phyloP scores from a whole-genome alignment of 345 rosid species.

The Adansonia digitata region DNA sequence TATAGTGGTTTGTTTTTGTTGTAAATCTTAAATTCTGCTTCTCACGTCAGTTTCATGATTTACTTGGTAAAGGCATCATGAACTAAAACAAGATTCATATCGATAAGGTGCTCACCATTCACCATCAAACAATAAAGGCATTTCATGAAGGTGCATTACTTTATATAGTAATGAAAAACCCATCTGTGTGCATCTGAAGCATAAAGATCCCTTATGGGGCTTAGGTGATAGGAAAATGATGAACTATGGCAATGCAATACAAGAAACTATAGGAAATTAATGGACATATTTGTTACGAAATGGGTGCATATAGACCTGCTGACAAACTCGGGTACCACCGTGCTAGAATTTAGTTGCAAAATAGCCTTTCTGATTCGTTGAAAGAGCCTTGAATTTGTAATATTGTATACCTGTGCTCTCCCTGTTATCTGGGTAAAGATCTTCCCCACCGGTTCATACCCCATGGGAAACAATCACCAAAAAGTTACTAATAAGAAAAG shows the following conservation, averaged over 20 bases:
- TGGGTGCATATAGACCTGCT: neutral
- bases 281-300: neutral
- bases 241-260: neutral
- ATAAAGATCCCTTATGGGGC: neutral
- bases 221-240: neutral
- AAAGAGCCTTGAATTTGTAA: constrained; percentile 4
- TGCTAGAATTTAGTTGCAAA: constrained; percentile 2
- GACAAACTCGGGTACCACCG: neutral
- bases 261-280: neutral
- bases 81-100: neutral
- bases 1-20: neutral
- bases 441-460: neutral
- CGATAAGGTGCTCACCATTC: neutral
- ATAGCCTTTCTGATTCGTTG: neutral
- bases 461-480: neutral
- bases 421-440: too few relatives aligned
- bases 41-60: neutral
- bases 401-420: too few relatives aligned
- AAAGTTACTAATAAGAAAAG: neutral
- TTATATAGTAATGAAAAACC: neutral
- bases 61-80: neutral
- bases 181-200: neutral
- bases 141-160: neutral
- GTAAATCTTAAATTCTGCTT: neutral
- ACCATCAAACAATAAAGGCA: neutral